These are phyloP conservation scores for Meira miltonrushii DNA, from an alignment of 1,284 basidiomycete species.

Conservation along the genomic window DNA sequence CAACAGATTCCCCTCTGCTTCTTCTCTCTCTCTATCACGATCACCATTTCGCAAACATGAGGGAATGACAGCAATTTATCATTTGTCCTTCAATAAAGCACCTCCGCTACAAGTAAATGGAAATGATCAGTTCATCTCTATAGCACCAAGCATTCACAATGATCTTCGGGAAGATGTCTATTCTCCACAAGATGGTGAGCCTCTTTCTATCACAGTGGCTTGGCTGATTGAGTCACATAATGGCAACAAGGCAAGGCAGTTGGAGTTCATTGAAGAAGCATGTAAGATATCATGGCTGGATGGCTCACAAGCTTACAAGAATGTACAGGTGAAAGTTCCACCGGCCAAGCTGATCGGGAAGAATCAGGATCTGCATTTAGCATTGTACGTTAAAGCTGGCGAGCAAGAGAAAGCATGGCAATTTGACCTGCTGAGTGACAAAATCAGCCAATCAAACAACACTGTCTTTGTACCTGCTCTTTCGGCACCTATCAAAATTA, in stretches of 20 bases:
- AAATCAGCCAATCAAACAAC: background rate
- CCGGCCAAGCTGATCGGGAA: background rate
- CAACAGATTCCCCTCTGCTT: background rate
- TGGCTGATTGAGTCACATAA: background rate
- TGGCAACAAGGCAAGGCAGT: background rate
- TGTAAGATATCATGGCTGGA: background rate
- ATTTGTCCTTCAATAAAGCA: constrained; percentile 14
- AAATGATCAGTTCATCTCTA: background rate
- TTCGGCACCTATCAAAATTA: background rate
- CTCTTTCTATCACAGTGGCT: background rate
- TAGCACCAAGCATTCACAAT: constrained; percentile 9
- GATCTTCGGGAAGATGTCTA: constrained; percentile 16
- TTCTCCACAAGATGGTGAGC: background rate
- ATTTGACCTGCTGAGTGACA: background rate
- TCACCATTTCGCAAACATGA: background rate
- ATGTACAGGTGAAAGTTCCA: background rate
- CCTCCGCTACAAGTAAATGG: constrained; percentile 2
- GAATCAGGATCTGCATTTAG: background rate
- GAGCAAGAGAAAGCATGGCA: background rate
- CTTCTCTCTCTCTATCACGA: background rate
- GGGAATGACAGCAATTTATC: constrained; percentile 10
- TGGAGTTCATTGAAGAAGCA: background rate
- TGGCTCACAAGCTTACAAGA: background rate
- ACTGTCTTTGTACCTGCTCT: background rate
- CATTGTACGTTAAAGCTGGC: background rate